Evolutionary conservation across 2,329 filamentous ascomycete species (phyloP).

Genomic region (Onygenales sp.): DNA sequence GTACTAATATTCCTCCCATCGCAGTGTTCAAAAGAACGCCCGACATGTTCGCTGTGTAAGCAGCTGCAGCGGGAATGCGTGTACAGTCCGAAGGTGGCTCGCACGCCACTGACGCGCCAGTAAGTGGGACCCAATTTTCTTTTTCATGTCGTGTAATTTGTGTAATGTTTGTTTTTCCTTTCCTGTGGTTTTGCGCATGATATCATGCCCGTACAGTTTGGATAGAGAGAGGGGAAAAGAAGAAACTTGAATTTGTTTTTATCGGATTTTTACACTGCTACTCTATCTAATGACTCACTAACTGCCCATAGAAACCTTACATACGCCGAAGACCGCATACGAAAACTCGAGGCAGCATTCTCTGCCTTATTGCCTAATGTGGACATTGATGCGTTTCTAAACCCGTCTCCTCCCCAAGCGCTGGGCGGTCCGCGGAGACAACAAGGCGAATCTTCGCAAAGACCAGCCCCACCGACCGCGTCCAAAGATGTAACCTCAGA

Average conservation of each 20-base stretch:
- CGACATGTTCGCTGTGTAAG: conserved; percentile 29
- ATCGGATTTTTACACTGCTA: too few species aligned
- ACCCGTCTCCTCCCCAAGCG: conserved; percentile 32
- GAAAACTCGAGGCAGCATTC: background rate
- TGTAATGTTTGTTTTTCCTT: conserved; percentile 6
- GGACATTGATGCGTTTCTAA: conserved; percentile 25
- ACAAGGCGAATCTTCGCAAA: background rate
- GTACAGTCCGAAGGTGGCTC: conserved; percentile 30
- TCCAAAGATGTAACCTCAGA: background rate
- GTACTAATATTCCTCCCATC: background rate
- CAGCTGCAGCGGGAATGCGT: conserved; percentile 32
- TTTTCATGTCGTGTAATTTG: too few species aligned
- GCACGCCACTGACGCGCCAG: conserved; percentile 34
- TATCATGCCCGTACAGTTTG: too few species aligned
- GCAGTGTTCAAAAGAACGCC: conserved; percentile 7
- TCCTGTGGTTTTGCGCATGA: background rate
- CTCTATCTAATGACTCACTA: too few species aligned
- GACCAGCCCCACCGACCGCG: background rate
- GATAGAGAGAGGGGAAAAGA: too few species aligned
- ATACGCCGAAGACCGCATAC: conserved; percentile 10
- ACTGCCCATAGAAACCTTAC: conserved; percentile 6
- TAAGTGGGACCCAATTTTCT: conserved; percentile 10
- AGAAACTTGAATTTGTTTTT: too few species aligned
- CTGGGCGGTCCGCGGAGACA: conserved; percentile 17
- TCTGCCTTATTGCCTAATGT: conserved; percentile 22